phyloP scores from a whole-genome alignment of 2,329 filamentous ascomycete genomes.

The Spiromastix sp. region DNA sequence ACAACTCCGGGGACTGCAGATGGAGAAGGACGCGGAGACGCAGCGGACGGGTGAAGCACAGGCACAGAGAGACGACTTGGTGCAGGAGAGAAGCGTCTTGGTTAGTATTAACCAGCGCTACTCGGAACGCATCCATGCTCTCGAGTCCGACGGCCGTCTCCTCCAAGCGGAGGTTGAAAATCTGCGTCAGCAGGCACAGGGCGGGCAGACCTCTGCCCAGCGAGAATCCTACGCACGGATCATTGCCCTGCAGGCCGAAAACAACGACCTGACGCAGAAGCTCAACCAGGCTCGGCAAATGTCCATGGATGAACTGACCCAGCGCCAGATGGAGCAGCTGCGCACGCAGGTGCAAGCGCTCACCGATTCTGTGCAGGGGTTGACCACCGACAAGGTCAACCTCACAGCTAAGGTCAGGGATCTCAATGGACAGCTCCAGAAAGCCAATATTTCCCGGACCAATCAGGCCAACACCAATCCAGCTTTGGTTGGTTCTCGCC shows the following conservation, averaged over 20 bases:
- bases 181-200: too few species aligned
- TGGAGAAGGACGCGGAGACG: background rate
- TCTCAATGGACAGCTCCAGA: constrained; percentile 12
- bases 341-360: constrained; percentile 1
- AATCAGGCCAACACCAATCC: constrained; percentile 5
- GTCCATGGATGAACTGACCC: constrained; percentile 5
- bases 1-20: background rate
- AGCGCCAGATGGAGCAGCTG: constrained; percentile 7
- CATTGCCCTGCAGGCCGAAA: constrained; percentile 8
- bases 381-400: constrained; percentile 12
- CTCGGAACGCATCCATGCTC: constrained; percentile 1
- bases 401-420: constrained; percentile 9
- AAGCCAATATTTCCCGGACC: constrained; percentile 13
- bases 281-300: constrained; percentile 5
- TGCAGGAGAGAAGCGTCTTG: background rate
- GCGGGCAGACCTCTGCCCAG: too few species aligned
- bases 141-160: constrained; percentile 2
- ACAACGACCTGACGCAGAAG: constrained; percentile 8
- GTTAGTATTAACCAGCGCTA: background rate
- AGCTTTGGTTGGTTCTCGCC: background rate
- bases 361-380: constrained; percentile 5
- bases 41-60: background rate
- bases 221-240: too few species aligned
- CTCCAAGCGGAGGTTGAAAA: constrained; percentile 4
- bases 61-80: background rate